Evolutionary conservation across 2,329 filamentous ascomycete species (phyloP).

Genomic region (Colletotrichum falcatum): DNA sequence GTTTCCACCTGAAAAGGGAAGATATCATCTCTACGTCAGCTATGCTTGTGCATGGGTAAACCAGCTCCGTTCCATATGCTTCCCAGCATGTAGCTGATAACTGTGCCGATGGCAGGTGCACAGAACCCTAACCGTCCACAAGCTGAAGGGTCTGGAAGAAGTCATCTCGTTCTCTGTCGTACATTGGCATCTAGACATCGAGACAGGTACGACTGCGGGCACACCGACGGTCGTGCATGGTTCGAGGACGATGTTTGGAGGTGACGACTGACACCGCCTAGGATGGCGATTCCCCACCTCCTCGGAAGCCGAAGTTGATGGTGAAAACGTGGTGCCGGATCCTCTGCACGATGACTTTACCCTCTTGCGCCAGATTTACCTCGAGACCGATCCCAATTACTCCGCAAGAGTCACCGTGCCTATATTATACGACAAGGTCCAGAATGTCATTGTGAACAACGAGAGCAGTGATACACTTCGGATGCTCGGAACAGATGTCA

Average conservation of each 20-base stretch:
- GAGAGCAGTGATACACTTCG: slow-evolving; percentile 93
- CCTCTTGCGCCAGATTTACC: slow-evolving; percentile 84
- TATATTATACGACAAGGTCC: slow-evolving; percentile 83
- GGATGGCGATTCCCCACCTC: slow-evolving; percentile 85
- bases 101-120: slow-evolving; percentile 66
- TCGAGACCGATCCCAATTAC: slow-evolving; percentile 78
- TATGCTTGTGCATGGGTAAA: slow-evolving; percentile 90
- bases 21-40: slow-evolving; percentile 95
- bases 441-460: slow-evolving; percentile 85
- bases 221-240: neutral
- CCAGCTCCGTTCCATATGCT: neutral
- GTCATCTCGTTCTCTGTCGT: slow-evolving; percentile 84
- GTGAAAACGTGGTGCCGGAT: slow-evolving; percentile 73
- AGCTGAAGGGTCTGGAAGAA: slow-evolving; percentile 92
- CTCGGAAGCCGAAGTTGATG: slow-evolving; percentile 63
- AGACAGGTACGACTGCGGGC: slow-evolving; percentile 57
- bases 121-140: slow-evolving; percentile 85
- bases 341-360: slow-evolving; percentile 76
- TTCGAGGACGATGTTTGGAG: neutral
- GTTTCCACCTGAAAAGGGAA: slow-evolving; percentile 86
- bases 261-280: slow-evolving; percentile 46
- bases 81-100: neutral
- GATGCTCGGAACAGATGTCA: slow-evolving; percentile 79
- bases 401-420: slow-evolving; percentile 88
- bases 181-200: slow-evolving; percentile 83